Percentiles rank a stretch among this genome's conserved stretches.
phyloP scores from a whole-genome alignment of 2,329 filamentous ascomycete species.

The Metarhizium anisopliae region DNA sequence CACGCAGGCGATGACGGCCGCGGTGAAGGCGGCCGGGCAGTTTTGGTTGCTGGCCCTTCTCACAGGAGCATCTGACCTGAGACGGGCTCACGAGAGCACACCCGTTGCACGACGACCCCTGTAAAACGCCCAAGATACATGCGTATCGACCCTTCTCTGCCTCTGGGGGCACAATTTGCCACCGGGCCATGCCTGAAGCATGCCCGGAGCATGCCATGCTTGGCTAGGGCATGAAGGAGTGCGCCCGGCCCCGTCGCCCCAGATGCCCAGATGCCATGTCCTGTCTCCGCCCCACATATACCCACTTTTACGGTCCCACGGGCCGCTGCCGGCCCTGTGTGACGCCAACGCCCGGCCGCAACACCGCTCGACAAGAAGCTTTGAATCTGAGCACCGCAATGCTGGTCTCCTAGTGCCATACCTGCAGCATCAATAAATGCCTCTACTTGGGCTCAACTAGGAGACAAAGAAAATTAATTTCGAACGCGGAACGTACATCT shows the following conservation, averaged over 20 bases:
- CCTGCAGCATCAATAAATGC: not conserved
- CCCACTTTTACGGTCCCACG: constrained; percentile 1
- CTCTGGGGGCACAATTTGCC: no score
- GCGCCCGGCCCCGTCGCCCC: no score
- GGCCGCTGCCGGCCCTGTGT: constrained; percentile 10
- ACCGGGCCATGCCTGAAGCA: no score
- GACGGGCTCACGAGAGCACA: not conserved
- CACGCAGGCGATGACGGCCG: not conserved
- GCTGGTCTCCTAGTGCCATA: not conserved
- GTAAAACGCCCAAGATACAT: no score
- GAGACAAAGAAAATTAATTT: not conserved
- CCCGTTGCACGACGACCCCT: no score
- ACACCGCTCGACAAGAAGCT: not conserved
- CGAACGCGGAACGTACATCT: not conserved
- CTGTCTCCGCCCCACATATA: not conserved
- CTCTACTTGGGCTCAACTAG: no score
- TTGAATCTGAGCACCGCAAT: not conserved
- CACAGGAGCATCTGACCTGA: not conserved
- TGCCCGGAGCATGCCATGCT: no score
- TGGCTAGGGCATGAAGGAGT: no score
- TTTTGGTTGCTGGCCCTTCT: not conserved
- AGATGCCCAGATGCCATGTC: not conserved
- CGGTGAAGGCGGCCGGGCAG: not conserved
- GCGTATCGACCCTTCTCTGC: no score
- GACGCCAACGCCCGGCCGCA: constrained; percentile 1